These are phyloP conservation scores for Ceratocystis albifundus DNA, from an alignment of 2,329 filamentous ascomycete genomes.

Conservation along the genomic window DNA sequence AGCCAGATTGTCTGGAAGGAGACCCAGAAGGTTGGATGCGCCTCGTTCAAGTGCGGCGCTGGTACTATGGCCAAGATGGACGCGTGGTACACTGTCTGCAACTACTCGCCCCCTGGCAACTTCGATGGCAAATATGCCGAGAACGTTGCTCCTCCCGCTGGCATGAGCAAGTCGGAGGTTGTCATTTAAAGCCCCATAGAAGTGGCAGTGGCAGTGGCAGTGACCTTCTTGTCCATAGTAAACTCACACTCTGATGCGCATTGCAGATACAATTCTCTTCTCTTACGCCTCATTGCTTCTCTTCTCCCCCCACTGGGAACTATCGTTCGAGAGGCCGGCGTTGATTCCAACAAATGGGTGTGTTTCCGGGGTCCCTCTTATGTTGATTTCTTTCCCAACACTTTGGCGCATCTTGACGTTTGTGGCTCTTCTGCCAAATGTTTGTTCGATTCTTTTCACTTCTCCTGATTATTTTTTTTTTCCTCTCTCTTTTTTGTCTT, in stretches of 20 bases:
- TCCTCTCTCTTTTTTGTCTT: conserved; percentile 19
- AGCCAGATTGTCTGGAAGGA: conserved; percentile 36
- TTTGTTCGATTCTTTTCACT: conserved; percentile 26
- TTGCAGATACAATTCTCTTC: conserved; percentile 9
- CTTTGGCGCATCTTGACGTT: conserved; percentile 6
- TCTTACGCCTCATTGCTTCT: conserved; percentile 13
- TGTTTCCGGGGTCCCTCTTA: conserved; percentile 5
- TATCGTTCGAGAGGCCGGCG: conserved; percentile 10
- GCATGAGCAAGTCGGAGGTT: conserved; percentile 26
- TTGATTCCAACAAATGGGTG: conserved; percentile 7
- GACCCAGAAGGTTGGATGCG: conserved; percentile 36
- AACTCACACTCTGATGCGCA: neutral
- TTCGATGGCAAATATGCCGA: conserved; percentile 38
- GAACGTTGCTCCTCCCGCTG: conserved; percentile 38
- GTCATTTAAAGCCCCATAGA: conserved; percentile 29
- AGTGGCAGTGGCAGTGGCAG: neutral
- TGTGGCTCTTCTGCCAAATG: conserved; percentile 29
- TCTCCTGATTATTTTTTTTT: conserved; percentile 16
- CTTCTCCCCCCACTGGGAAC: conserved; percentile 2
- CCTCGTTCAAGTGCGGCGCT: conserved; percentile 57
- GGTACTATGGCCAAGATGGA: conserved; percentile 39
- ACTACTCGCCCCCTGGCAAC: conserved; percentile 67
- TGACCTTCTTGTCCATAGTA: neutral
- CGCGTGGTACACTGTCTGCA: conserved; percentile 74
- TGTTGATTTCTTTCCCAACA: conserved; percentile 4